Evolutionary conservation across 345 rosid species (phyloP), one percentile per base, ranked within the genome.

Genomic region (Toxicodendron radicans): DNA sequence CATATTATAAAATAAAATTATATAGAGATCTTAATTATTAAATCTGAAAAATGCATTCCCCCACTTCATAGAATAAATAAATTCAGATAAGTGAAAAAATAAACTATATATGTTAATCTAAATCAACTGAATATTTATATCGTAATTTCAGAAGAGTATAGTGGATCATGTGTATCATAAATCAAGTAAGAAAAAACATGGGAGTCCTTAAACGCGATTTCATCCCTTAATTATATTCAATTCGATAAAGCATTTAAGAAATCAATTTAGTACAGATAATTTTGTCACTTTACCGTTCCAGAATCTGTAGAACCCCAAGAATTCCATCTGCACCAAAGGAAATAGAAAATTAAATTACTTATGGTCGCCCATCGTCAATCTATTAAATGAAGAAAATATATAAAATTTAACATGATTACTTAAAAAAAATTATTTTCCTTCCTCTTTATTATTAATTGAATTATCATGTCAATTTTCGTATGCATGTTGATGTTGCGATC

Each of bases 231-330:
- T 12, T 49, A 3, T 11, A 2, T 3, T 49, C 53, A 12, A 49
- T 49, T 49, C 4, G 53, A 49, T 14, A 11, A 51, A 16, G n/a
- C 18, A 13, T 16, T 27, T 30, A 41, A 4, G 14, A 52, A 49
- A 27, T 6, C 7, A 14, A 51, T 13, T 8, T 13, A 46, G 16
- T 2, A 46, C 2, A 24, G 70, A 38, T 68, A 64, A 64, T 43
- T 58, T 76, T 5, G 3, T 9, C n/a, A 10, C 45, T 78, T 66
- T 79, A 87, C 91, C 87, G 63, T 85, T 83, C 86, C 82, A 80
- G 58, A 75, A 87, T 58, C 80, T 67, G 71, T 78, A 82, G 68
- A 67, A 82, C 58, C 82, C 79, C 72, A 83, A 59, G 48, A 85
- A 80, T 21, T 80, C 74, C 91, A 87, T 82, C 87, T 87, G 83